These are phyloP conservation scores for Nothopassalora personata DNA, from an alignment of 2,329 filamentous ascomycete genomes.

Conservation along the genomic window DNA sequence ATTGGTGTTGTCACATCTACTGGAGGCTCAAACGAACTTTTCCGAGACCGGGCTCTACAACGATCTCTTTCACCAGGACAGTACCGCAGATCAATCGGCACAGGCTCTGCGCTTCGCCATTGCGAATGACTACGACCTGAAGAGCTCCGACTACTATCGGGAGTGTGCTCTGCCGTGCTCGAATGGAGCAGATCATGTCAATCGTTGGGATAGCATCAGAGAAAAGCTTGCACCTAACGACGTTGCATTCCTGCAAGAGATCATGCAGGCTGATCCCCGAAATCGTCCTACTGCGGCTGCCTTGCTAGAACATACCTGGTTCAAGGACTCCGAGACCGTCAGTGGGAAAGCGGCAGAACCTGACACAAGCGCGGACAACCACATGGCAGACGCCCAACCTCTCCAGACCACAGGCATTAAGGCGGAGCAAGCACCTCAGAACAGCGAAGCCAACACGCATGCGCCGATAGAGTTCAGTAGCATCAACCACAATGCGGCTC, in stretches of 20 bases:
- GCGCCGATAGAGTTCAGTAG: neutral
- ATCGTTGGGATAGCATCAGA: slow-evolving; percentile 25
- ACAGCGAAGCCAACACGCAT: neutral
- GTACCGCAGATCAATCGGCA: slow-evolving; percentile 17
- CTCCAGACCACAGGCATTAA: neutral
- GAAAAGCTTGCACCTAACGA: slow-evolving; percentile 13
- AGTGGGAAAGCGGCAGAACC: neutral
- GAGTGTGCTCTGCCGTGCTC: slow-evolving; percentile 18
- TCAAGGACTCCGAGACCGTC: neutral
- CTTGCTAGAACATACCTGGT: neutral
- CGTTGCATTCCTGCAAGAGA: slow-evolving; percentile 23
- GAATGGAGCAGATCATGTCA: slow-evolving; percentile 13
- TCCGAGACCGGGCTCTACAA: slow-evolving; percentile 26
- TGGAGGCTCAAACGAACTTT: slow-evolving; percentile 26
- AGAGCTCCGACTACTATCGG: slow-evolving; percentile 21
- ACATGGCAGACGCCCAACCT: neutral
- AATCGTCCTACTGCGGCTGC: slow-evolving; percentile 20
- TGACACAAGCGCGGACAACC: neutral
- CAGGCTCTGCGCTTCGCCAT: slow-evolving; percentile 19
- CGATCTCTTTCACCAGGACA: slow-evolving; percentile 14
- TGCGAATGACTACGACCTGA: slow-evolving; percentile 26
- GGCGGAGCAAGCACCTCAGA: neutral
- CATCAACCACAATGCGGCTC: neutral
- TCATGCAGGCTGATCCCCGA: slow-evolving; percentile 24
- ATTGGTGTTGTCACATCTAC: slow-evolving; percentile 26